Evolutionary conservation across 2,329 filamentous ascomycete species (phyloP).

Genomic region (Didymellaceae sp.): DNA sequence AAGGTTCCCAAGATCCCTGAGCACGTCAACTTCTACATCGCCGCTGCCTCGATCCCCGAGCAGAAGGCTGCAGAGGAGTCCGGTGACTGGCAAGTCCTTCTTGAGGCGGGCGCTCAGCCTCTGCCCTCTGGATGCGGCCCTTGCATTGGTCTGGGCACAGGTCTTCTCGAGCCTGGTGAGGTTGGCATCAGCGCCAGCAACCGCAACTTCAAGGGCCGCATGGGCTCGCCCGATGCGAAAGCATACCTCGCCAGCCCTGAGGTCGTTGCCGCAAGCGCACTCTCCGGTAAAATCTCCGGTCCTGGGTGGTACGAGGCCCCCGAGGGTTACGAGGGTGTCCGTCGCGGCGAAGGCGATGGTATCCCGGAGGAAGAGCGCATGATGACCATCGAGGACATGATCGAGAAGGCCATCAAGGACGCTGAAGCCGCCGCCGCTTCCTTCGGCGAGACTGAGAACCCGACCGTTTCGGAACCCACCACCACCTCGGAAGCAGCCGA

Average conservation of each 20-base stretch:
- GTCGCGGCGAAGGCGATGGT: constrained; percentile 74
- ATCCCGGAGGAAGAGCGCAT: constrained; percentile 69
- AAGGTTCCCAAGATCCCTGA: constrained; percentile 72
- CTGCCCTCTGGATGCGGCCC: constrained; percentile 79
- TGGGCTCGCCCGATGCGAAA: constrained; percentile 80
- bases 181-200: constrained; percentile 84
- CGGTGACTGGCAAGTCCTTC: constrained; percentile 83
- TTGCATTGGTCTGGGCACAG: constrained; percentile 84
- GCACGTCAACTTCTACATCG: constrained; percentile 86
- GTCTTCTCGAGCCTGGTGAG: constrained; percentile 83
- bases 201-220: constrained; percentile 89
- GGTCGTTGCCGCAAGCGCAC: constrained; percentile 87
- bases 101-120: constrained; percentile 77
- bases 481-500: constrained; percentile 32
- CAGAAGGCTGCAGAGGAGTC: constrained; percentile 77
- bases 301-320: constrained; percentile 81
- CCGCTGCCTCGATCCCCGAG: constrained; percentile 81
- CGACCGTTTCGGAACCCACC: constrained; percentile 35
- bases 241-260: constrained; percentile 90
- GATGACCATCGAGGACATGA: constrained; percentile 70
- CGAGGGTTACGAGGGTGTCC: constrained; percentile 69
- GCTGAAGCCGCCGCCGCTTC: constrained; percentile 68
- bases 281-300: constrained; percentile 74
- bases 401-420: constrained; percentile 74
- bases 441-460: constrained; percentile 47